phyloP scores from a whole-genome alignment of 495 filamentous ascomycete species.

The Hypoxylon trugodes region DNA sequence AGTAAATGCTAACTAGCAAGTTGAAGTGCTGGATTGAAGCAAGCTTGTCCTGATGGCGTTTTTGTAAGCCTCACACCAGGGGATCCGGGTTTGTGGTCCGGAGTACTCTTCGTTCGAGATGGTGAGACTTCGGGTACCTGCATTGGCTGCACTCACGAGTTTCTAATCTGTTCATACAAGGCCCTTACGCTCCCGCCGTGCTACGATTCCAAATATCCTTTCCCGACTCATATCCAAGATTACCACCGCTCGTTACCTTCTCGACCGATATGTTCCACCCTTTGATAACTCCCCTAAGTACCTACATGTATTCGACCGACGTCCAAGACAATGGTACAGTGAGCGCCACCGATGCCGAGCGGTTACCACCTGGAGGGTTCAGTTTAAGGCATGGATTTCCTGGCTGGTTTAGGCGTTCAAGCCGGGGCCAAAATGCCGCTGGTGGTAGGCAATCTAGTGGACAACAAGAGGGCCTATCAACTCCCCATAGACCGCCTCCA shows the following conservation, averaged over 20 bases:
- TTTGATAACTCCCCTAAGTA: constrained; percentile 86
- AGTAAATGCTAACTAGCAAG: constrained; percentile 21
- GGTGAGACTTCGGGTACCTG: constrained; percentile 59
- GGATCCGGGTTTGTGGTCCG: constrained; percentile 82
- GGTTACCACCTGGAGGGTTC: constrained; percentile 86
- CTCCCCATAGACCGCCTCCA: constrained; percentile 45
- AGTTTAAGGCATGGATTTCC: constrained; percentile 90
- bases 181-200: constrained; percentile 86
- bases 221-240: constrained; percentile 77
- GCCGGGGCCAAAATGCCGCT: constrained; percentile 38
- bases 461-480: constrained; percentile 34
- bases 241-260: constrained; percentile 87
- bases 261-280: constrained; percentile 94
- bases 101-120: constrained; percentile 89
- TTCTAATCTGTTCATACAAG: constrained; percentile 52
- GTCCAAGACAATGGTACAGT: constrained; percentile 73
- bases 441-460: constrained; percentile 36
- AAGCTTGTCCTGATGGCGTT: constrained; percentile 81
- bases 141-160: constrained; percentile 3
- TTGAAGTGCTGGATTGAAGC: constrained; percentile 78
- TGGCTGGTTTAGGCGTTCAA: constrained; percentile 74
- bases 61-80: constrained; percentile 86
- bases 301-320: constrained; percentile 85
- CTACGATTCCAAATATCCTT: constrained; percentile 92
- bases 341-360: constrained; percentile 80